Evolutionary conservation across 345 rosid genomes (phyloP).

Genomic region (Lepidium africanum): DNA sequence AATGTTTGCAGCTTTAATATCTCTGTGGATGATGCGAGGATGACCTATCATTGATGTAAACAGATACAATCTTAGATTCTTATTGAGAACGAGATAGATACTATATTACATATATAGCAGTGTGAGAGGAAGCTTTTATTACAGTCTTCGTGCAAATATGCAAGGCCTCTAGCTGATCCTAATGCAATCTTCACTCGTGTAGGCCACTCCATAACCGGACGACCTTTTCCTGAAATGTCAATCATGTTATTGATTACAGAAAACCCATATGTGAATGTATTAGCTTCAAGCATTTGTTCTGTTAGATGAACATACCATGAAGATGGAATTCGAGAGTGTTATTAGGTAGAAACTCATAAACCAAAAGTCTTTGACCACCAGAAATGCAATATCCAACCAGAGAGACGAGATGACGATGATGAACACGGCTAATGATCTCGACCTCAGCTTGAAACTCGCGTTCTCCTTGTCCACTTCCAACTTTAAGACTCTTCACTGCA

Average conservation of each 20-base stretch:
- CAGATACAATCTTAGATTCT: not conserved
- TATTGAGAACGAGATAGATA: not conserved
- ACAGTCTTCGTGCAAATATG: slow-evolving; percentile 97
- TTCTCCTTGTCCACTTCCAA: slow-evolving; percentile 75
- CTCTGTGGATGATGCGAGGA: slow-evolving; percentile 86
- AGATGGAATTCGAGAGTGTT: slow-evolving; percentile 76
- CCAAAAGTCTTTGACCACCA: slow-evolving; percentile 50
- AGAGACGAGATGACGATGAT: slow-evolving; percentile 86
- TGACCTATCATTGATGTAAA: slow-evolving; percentile 45
- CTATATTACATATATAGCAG: not conserved
- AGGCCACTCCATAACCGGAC: slow-evolving; percentile 62
- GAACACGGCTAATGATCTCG: slow-evolving; percentile 87
- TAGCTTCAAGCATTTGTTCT: not conserved
- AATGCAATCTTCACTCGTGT: slow-evolving; percentile 70
- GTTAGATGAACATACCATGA: slow-evolving; percentile 36
- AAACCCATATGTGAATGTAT: not conserved
- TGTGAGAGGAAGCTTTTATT: slow-evolving; percentile 12
- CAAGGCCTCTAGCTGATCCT: slow-evolving; percentile 92
- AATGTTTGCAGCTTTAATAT: slow-evolving; percentile 83
- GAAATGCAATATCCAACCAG: slow-evolving; percentile 76
- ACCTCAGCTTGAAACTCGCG: slow-evolving; percentile 85
- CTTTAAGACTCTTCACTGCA: slow-evolving; percentile 76
- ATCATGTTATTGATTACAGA: not conserved
- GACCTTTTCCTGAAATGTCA: slow-evolving; percentile 45
- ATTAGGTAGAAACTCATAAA: slow-evolving; percentile 72